Evolutionary conservation across 192 early-diverging fungal genomes (phyloP).

Genomic region (Coemansia sp.): DNA sequence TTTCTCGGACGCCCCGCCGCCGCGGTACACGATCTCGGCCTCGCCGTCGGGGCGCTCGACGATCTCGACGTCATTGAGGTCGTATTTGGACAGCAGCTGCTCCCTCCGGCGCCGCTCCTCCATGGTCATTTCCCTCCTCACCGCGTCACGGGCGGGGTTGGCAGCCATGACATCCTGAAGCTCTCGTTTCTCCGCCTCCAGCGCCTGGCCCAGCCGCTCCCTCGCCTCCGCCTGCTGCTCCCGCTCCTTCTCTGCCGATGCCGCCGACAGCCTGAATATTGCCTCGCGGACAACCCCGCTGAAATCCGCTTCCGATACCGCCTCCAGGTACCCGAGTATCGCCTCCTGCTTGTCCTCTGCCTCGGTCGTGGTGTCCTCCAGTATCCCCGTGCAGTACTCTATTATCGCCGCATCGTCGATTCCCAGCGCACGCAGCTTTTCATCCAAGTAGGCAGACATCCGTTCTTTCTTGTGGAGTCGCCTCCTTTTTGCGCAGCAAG

Average conservation of each 20-base stretch:
- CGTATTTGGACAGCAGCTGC: constrained; percentile 9
- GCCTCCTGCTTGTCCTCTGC: constrained; percentile 37
- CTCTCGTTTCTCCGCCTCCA: constrained; percentile 24
- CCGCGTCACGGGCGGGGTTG: background rate
- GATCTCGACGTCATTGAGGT: constrained; percentile 15
- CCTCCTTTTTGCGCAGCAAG: background rate
- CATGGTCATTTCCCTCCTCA: constrained; percentile 12
- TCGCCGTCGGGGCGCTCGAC: constrained; percentile 34
- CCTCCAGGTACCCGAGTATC: constrained; percentile 40
- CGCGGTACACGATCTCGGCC: constrained; percentile 28
- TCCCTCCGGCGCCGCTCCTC: constrained; percentile 41
- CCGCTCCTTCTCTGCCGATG: background rate
- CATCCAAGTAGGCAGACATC: constrained; percentile 30
- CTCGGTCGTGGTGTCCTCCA: constrained; percentile 23
- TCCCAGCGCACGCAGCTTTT: constrained; percentile 23
- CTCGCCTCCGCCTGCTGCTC: constrained; percentile 11
- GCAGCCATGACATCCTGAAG: background rate
- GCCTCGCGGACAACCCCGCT: constrained; percentile 11
- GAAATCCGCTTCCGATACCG: constrained; percentile 16
- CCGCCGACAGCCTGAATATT: constrained; percentile 3
- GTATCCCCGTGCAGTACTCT: constrained; percentile 40
- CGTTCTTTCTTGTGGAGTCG: background rate
- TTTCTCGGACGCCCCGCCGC: background rate
- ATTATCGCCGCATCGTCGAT: constrained; percentile 45
- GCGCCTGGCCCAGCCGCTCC: constrained; percentile 6